phyloP scores from a whole-genome alignment of 352 stramenopile species.

The Phytopythium delawarense region DNA sequence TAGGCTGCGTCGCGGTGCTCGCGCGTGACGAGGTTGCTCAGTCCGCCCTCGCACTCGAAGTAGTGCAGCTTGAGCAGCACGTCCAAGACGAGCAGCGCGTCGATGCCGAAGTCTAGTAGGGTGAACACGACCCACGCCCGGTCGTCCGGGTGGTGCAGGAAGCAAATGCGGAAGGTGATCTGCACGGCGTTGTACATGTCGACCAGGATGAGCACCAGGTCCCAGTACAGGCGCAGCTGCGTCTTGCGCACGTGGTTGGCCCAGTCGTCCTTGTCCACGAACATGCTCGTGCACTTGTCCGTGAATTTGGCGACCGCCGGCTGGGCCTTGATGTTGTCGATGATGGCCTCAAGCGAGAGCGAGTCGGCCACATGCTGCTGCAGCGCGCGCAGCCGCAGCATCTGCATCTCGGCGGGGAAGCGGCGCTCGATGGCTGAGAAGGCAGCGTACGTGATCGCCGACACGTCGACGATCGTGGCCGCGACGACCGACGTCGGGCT shows the following conservation, averaged over 20 bases:
- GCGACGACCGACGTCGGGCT: conserved; percentile 48
- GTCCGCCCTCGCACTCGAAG: conserved; percentile 60
- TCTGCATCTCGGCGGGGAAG: conserved; percentile 41
- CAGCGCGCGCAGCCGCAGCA: conserved; percentile 29
- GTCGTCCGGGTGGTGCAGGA: conserved; percentile 32
- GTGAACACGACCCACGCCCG: conserved; percentile 19
- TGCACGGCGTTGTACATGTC: conserved; percentile 65
- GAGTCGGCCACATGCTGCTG: conserved; percentile 48
- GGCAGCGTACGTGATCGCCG: conserved; percentile 38
- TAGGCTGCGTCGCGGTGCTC: conserved; percentile 44
- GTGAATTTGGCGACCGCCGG: conserved; percentile 43
- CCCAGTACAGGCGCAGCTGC: conserved; percentile 57
- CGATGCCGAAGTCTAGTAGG: conserved; percentile 35
- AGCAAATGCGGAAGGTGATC: conserved; percentile 70
- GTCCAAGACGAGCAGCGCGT: conserved; percentile 38
- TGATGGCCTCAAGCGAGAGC: conserved; percentile 40
- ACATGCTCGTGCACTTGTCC: conserved; percentile 59
- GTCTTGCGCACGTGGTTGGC: conserved; percentile 43
- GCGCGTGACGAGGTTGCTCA: conserved; percentile 49
- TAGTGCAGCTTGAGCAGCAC: conserved; percentile 76
- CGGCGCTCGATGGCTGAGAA: conserved; percentile 43
- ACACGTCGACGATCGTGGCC: conserved; percentile 47
- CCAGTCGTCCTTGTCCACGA: conserved; percentile 44
- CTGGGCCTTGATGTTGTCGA: conserved; percentile 40
- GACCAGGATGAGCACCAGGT: conserved; percentile 42